These are phyloP conservation scores for Crotalaria pallida DNA, from an alignment of 306 rosid genomes.

Conservation along the genomic window DNA sequence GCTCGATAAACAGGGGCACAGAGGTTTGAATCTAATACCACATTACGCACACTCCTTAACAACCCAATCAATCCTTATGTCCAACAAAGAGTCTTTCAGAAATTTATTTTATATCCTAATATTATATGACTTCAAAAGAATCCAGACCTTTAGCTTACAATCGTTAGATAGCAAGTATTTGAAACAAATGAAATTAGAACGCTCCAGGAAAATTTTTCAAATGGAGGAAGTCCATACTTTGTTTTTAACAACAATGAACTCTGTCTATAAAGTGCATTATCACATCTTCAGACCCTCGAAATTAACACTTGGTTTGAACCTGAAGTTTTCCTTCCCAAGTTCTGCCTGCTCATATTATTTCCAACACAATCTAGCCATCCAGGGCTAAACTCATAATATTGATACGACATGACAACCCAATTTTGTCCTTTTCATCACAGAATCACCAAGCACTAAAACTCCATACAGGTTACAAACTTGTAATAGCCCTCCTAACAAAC, in stretches of 20 bases:
- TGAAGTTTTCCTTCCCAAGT: neutral
- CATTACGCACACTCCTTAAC: constrained; percentile 2
- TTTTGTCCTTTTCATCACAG: constrained; percentile 3
- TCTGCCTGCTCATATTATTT: neutral
- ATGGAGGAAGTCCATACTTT: neutral
- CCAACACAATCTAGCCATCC: constrained; percentile 1
- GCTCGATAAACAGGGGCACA: neutral
- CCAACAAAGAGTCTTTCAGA: neutral
- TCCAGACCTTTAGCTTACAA: neutral
- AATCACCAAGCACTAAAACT: neutral
- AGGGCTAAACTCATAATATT: constrained; percentile 4
- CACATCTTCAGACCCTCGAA: constrained; percentile 6
- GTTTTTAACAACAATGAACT: neutral
- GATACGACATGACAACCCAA: neutral
- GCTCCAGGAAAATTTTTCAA: neutral
- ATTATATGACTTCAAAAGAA: constrained; percentile 9
- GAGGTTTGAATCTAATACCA: neutral
- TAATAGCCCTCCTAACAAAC: neutral
- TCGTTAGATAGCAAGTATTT: neutral
- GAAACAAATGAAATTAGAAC: neutral
- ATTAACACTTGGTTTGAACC: constrained; percentile 12
- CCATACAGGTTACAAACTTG: neutral
- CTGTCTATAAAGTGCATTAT: neutral
- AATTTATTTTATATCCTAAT: neutral
- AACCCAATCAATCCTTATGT: neutral